Base-by-base conservation (phyloP, 257 asterid genomes). In the Lithospermum erythrorhizon region DNA sequence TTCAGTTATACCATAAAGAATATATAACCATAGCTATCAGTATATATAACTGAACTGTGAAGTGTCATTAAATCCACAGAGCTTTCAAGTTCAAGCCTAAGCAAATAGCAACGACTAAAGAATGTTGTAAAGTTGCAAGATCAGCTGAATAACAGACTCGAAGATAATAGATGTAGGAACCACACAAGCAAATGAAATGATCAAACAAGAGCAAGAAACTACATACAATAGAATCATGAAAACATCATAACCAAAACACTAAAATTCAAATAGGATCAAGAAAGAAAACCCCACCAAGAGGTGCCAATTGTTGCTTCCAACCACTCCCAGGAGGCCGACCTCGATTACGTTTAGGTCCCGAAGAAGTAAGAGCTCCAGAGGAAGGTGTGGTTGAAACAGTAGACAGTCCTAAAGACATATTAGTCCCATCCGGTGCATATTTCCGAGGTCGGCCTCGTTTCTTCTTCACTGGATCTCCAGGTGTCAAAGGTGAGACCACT, bases 321-420 rank as follows among this genome's bases (percentile, higher is more conserved):
- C 98, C 97, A 57, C 76, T 79, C 62, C 98, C 98, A 2, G 90
- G 97, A 5, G 98, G 98, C 32, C 98, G 73, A 5, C 98, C 98
- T 64, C 86, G 72, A 2, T 76, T 63, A 14, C 77, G 81, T 57
- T 74, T 86, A 3, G 85, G 84, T 2, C 85, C 82, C 0, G 66
- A 21, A 0, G 95, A 69, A 47, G 79, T 75, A 47, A 67, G 61
- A 52, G 74, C 82, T 1, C 76, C 81, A 0, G 87, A 66, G 19
- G 86, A 72, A 60, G 83, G 77, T 58, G 68, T 70, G 53, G 87
- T 69, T 30, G 68, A 55, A 67, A 65, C 3, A n/a, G 78, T 57
- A 35, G 75, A 72, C 66, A 72, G 52, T 25, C 61, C 75, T 63
- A 76, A 58, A 23, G 75, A 65, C 78, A 72, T 56, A 49, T 65